Conservation (phyloP, 345 rosid genomes). For the Syzygium aromaticum region DNA sequence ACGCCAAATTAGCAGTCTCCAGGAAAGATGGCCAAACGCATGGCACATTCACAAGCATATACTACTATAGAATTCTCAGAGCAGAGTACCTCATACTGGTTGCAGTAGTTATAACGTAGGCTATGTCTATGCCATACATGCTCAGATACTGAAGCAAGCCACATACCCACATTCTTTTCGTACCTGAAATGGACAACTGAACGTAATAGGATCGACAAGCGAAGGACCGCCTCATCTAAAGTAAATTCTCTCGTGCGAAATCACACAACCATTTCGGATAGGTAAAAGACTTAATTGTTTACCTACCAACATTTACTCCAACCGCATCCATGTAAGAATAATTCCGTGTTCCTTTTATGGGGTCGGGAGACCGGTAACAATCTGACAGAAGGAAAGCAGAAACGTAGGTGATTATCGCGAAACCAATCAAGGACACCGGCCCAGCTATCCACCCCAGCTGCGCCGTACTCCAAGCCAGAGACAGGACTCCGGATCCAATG, state of each 20-base stretch:
- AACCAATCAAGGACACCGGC: slow-evolving; percentile 33
- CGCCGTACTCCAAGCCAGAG: slow-evolving; percentile 53
- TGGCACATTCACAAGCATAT: not conserved
- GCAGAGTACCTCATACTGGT: slow-evolving; percentile 46
- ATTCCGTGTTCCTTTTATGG: slow-evolving; percentile 30
- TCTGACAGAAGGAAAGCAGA: slow-evolving; percentile 46
- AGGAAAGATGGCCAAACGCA: not conserved
- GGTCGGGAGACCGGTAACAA: slow-evolving; percentile 42
- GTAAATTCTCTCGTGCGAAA: not conserved
- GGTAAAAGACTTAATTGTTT: not conserved
- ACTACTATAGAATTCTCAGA: not conserved
- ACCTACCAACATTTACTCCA: slow-evolving; percentile 29
- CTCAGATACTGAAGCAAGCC: slow-evolving; percentile 43
- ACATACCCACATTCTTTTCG: slow-evolving; percentile 38
- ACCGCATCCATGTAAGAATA: slow-evolving; percentile 42
- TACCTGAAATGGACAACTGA: slow-evolving; percentile 25
- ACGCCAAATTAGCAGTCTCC: not conserved
- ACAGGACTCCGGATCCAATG: slow-evolving; percentile 46
- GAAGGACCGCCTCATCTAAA: not conserved
- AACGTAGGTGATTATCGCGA: slow-evolving; percentile 38
- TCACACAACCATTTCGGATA: not conserved
- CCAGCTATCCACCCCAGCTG: slow-evolving; percentile 77
- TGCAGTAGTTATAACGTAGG: slow-evolving; percentile 58
- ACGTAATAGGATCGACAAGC: not conserved
- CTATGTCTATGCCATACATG: slow-evolving; percentile 39